Percentiles rank a stretch among this genome's conserved stretches.
phyloP scores from a whole-genome alignment of 2,329 filamentous ascomycete species.

The Metarhizium anisopliae region DNA sequence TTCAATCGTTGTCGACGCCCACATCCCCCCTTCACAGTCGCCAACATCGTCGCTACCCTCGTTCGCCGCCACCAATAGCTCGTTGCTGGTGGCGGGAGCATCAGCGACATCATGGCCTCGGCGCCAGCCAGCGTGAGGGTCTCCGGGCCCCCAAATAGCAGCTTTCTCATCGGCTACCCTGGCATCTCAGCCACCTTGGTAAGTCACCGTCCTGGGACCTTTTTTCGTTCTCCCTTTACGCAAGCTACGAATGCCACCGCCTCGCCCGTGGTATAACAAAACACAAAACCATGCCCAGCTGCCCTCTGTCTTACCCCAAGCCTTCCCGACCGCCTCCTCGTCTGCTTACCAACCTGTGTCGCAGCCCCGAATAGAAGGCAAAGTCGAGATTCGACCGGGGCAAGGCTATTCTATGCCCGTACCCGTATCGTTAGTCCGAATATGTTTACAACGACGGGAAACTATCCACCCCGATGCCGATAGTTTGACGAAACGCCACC shows the following conservation, averaged over 20 bases:
- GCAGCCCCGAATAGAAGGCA: conserved; percentile 93
- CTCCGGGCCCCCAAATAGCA: conserved; percentile 93
- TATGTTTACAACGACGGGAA: conserved; percentile 87
- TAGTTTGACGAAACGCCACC: conserved; percentile 83
- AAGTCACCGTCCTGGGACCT: conserved; percentile 32
- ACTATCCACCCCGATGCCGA: conserved; percentile 95
- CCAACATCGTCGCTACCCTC: neutral
- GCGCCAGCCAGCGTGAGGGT: conserved; percentile 63
- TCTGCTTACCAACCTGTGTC: neutral
- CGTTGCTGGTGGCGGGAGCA: conserved; percentile 7
- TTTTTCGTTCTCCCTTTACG: conserved; percentile 8
- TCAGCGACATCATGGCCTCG: conserved; percentile 21
- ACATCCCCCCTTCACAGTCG: neutral
- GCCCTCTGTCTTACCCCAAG: no score
- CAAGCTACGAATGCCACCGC: no score
- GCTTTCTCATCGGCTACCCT: conserved; percentile 92
- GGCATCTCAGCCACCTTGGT: conserved; percentile 96
- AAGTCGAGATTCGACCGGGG: conserved; percentile 88
- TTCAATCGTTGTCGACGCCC: neutral
- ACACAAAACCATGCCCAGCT: no score
- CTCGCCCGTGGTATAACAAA: no score
- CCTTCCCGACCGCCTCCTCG: neutral
- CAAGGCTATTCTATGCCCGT: conserved; percentile 83
- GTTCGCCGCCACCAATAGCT: conserved; percentile 5
- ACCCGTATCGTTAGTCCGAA: conserved; percentile 83